phyloP scores from a whole-genome alignment of 1,284 basidiomycete species.

The Tilletia caries region DNA sequence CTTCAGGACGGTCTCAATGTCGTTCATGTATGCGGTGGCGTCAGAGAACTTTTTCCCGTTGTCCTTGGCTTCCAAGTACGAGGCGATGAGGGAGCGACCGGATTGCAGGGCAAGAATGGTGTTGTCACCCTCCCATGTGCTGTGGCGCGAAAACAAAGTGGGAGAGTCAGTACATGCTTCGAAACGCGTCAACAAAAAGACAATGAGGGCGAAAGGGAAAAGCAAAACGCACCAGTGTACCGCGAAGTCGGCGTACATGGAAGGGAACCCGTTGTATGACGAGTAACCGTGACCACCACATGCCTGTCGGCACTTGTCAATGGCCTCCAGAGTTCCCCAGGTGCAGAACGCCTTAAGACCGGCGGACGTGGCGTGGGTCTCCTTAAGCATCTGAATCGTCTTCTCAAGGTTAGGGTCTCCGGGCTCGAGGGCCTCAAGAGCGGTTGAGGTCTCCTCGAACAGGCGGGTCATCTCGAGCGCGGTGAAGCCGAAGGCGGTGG shows the following conservation, averaged over 20 bases:
- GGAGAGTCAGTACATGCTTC: too few relatives aligned
- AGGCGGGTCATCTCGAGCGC: conserved; percentile 56
- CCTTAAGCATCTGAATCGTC: conserved; percentile 60
- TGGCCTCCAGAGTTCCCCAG: conserved; percentile 61
- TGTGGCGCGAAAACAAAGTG: conserved; percentile 4
- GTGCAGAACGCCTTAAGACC: conserved; percentile 65
- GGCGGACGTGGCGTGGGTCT: conserved; percentile 62
- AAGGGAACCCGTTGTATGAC: conserved; percentile 60
- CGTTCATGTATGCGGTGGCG: conserved; percentile 58
- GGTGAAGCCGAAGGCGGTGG: conserved; percentile 62
- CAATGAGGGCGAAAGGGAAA: conserved; percentile 29
- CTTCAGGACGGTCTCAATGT: conserved; percentile 53
- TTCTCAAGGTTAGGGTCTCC: conserved; percentile 50
- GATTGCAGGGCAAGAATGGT: conserved; percentile 60
- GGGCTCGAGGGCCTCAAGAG: conserved; percentile 60
- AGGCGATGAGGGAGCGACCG: conserved; percentile 59
- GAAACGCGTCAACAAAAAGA: conserved; percentile 8
- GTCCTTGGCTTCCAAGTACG: conserved; percentile 57
- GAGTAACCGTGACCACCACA: conserved; percentile 63
- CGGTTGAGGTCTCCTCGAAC: conserved; percentile 56
- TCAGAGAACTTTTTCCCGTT: conserved; percentile 58
- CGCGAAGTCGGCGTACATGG: conserved; percentile 60
- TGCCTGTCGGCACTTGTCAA: conserved; percentile 61
- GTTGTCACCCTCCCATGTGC: conserved; percentile 63
- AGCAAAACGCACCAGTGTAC: conserved; percentile 31